A percentile compares a stretch with the other conserved stretches of the same genome.
Conservation (phyloP, 2,329 filamentous ascomycete species). For the Fusarium miscanthi region DNA sequence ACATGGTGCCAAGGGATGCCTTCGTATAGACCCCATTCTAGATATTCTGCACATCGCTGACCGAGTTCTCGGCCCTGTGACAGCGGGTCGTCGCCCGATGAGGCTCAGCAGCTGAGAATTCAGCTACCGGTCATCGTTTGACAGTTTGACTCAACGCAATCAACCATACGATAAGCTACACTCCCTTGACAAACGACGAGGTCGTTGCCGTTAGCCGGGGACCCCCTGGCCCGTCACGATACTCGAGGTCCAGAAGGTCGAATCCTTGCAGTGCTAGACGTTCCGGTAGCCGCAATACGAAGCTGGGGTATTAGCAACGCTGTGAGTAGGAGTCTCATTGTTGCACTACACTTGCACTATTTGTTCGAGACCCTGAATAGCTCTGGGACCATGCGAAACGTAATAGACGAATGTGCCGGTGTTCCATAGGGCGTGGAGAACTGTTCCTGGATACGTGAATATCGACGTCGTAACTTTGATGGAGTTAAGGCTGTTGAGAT, state of each 20-base stretch:
- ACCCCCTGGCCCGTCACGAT: constrained; percentile 43
- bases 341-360: constrained; percentile 52
- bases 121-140: constrained; percentile 54
- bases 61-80: constrained; percentile 37
- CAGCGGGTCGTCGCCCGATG: constrained; percentile 47
- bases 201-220: constrained; percentile 46
- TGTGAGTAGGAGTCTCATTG: constrained; percentile 49
- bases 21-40: constrained; percentile 40
- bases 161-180: constrained; percentile 40
- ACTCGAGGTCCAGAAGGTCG: constrained; percentile 48
- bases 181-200: constrained; percentile 39
- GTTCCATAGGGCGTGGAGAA: constrained; percentile 58
- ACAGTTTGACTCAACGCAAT: constrained; percentile 51
- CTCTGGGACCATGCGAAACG: constrained; percentile 21
- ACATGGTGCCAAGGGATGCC: constrained; percentile 27
- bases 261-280: constrained; percentile 45
- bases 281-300: constrained; percentile 39
- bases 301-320: constrained; percentile 50
- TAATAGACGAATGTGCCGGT: constrained; percentile 39
- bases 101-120: constrained; percentile 46
- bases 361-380: constrained; percentile 48
- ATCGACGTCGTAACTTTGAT: constrained; percentile 52
- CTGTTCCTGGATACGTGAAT: constrained; percentile 52
- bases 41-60: constrained; percentile 51
- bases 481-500: constrained; percentile 56